phyloP scores from a whole-genome alignment of 805 yeast genomes.

The Grigorovia yakushimaensis region DNA sequence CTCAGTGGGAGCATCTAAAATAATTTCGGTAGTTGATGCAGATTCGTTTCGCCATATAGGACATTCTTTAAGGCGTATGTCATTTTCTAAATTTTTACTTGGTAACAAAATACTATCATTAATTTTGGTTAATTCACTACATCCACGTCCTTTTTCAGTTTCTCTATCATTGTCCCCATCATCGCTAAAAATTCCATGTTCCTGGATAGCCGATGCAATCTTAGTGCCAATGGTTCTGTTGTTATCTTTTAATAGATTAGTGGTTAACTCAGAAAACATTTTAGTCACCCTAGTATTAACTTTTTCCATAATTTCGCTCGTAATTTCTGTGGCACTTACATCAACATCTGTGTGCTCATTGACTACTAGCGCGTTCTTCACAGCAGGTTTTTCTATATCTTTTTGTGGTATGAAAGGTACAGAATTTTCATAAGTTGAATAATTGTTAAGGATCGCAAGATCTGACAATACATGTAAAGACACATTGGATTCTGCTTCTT shows the following conservation, averaged over 20 bases:
- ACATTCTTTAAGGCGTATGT: too few relatives aligned
- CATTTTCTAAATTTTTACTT: too few relatives aligned
- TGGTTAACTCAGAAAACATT: slow-evolving; percentile 2
- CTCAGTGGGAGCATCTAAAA: background rate
- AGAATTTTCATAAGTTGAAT: slow-evolving; percentile 12
- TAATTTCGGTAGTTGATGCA: background rate
- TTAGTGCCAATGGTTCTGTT: too few relatives aligned
- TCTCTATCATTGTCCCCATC: too few relatives aligned
- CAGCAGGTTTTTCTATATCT: background rate
- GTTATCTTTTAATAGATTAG: slow-evolving; percentile 1
- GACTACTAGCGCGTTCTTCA: too few relatives aligned
- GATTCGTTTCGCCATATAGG: too few relatives aligned
- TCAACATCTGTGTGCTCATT: background rate
- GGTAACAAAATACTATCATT: too few relatives aligned
- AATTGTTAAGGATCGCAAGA: slow-evolving; percentile 44
- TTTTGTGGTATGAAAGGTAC: background rate
- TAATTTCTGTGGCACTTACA: background rate
- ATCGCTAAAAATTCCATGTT: too few relatives aligned
- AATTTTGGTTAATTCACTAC: too few relatives aligned
- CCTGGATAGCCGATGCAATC: too few relatives aligned
- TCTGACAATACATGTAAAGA: slow-evolving; percentile 64
- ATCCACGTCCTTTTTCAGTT: too few relatives aligned
- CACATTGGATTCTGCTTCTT: slow-evolving; percentile 68
- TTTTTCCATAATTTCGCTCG: background rate
- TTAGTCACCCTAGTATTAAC: background rate